These are phyloP conservation scores for Salix exigua DNA, from an alignment of 345 rosid genomes.

Conservation along the genomic window DNA sequence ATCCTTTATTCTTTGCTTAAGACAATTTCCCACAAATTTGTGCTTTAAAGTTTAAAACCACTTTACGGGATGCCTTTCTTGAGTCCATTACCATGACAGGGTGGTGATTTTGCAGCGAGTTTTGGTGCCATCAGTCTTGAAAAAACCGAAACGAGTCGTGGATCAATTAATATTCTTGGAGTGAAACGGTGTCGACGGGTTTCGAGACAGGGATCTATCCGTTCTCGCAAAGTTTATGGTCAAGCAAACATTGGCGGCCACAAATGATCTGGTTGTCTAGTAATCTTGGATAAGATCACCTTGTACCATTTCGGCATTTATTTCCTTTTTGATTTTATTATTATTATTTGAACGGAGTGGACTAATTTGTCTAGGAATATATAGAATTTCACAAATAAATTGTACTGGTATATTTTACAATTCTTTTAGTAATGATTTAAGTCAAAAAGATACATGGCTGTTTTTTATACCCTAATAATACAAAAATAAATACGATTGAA, in stretches of 20 bases:
- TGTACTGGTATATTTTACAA: too few relatives aligned
- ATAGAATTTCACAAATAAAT: too few relatives aligned
- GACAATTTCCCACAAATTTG: not conserved
- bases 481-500: too few relatives aligned
- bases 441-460: too few relatives aligned
- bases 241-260: too few relatives aligned
- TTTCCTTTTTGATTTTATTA: not conserved
- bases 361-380: not conserved
- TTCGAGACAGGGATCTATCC: not conserved
- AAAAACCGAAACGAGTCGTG: not conserved
- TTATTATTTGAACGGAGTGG: too few relatives aligned
- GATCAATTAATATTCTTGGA: not conserved
- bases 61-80: constrained; percentile 3
- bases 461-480: too few relatives aligned
- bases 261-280: not conserved
- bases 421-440: too few relatives aligned
- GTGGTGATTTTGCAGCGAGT: not conserved
- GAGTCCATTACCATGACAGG: not conserved
- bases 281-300: not conserved
- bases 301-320: not conserved
- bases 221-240: not conserved
- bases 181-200: not conserved
- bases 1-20: not conserved
- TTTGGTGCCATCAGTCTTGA: not conserved
- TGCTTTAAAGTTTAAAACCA: not conserved